Base-by-base conservation (phyloP, 768 basidiomycete species). In the Kondoa subrosea region DNA sequence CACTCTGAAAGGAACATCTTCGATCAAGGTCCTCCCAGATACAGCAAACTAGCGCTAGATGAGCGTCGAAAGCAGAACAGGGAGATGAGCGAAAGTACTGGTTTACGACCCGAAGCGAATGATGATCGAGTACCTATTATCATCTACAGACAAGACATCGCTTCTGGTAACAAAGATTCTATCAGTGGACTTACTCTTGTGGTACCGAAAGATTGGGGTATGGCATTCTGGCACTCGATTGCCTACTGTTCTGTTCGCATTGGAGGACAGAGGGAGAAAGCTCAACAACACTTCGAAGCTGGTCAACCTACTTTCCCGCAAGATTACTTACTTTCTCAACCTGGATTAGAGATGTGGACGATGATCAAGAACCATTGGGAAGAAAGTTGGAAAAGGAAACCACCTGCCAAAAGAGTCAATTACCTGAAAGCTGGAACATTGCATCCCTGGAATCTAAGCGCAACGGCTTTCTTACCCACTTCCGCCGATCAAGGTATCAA, bases 91-190 rank as follows among this genome's bases (percentile, higher is more conserved):
- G 30, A 31, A 31, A 15, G 58, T 12, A 15, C 14, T 12, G 40
- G 79, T 4, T 82, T 97, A 1, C 77, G 80, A 25, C 80, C 90
- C 0, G 77, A 82, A 21, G 82, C 83, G 2, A 82, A 87, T 72
- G 93, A 99, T 75, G 85, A 88, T 75, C 85, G 87, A 21, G 79
- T 96, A 17, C 91, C 92, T 1, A 77, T 91, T 64, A 77, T 96
- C 56, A 82, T 99, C 59, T 82, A 92, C 4, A 90, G 91, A 74
- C 84, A 84, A 26, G 86, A 89, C 12, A 30, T 50, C 33, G 31
- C 29, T 67, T 56, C 81, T 1, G 78, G 90, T 32, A 85, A 91
- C 72, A 8, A 50, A 21, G 12, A 50, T 50, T 21, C 40, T 8
- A 50, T 50, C 40, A 50, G 40, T 21, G 91, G 92, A 50, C 95